A percentile compares a stretch with the other conserved stretches of the same genome.
phyloP scores from a whole-genome alignment of 2,329 filamentous ascomycete species.

The Exophiala dermatitidis region DNA sequence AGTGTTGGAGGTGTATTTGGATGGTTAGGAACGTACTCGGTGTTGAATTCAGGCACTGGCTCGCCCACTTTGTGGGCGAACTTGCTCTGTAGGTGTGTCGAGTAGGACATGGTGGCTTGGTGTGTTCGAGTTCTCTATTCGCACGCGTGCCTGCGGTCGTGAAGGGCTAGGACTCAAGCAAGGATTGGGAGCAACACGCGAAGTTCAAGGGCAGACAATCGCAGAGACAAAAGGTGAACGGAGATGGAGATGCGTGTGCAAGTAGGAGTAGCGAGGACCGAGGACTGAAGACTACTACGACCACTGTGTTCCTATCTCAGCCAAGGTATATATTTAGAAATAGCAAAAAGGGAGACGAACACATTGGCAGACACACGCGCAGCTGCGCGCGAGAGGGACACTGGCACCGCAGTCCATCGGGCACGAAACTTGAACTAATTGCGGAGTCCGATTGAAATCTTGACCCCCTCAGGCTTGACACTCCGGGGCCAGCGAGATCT shows the following conservation, averaged over 20 bases:
- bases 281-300: too few relatives aligned
- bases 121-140: conserved; percentile 1
- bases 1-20: too few relatives aligned
- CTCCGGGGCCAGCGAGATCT: neutral
- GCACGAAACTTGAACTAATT: conserved; percentile 8
- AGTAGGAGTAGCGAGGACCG: too few relatives aligned
- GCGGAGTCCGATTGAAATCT: conserved; percentile 19
- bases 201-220: neutral
- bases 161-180: neutral
- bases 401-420: neutral
- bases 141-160: too few relatives aligned
- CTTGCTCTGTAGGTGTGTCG: conserved; percentile 25
- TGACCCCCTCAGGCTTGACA: neutral
- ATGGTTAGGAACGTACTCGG: conserved; percentile 25
- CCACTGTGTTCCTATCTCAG: too few relatives aligned
- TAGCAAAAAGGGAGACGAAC: conserved; percentile 7
- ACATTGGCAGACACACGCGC: too few relatives aligned
- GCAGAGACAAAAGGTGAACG: too few relatives aligned
- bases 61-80: conserved; percentile 26
- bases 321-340: conserved; percentile 1
- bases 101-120: conserved; percentile 26
- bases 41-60: conserved; percentile 26
- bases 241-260: too few relatives aligned
- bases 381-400: too few relatives aligned
- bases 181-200: neutral